phyloP scores from a whole-genome alignment of 169 alveolate species.

The Toxoplasma gondii region DNA sequence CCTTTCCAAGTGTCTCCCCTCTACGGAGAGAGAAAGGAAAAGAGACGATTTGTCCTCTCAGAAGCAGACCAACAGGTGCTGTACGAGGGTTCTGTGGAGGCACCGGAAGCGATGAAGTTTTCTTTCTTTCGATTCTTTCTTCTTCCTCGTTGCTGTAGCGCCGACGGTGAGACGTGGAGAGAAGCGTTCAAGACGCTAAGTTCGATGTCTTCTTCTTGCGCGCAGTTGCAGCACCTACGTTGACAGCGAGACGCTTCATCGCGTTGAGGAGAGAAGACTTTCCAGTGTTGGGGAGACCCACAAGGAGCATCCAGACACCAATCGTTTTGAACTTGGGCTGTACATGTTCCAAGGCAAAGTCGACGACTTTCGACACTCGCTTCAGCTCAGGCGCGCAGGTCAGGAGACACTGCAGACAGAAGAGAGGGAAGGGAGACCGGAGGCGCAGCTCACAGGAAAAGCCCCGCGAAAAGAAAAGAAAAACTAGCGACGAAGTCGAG shows the following conservation, averaged over 20 bases:
- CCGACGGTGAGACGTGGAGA: no score
- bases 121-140: no score
- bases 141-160: no score
- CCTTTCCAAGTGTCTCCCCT: no score
- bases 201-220: no score
- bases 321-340: slow-evolving; percentile 80
- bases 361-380: slow-evolving; percentile 71
- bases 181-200: no score
- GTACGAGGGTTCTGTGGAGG: no score
- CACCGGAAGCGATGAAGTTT: no score
- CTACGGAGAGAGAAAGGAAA: no score
- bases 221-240: slow-evolving; percentile 36
- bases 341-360: slow-evolving; percentile 59
- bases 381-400: slow-evolving; percentile 75
- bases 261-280: slow-evolving; percentile 85
- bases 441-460: no score
- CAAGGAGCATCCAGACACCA: slow-evolving; percentile 85
- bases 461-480: neutral
- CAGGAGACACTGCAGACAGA: slow-evolving; percentile 56
- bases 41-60: no score
- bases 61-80: no score
- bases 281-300: slow-evolving; percentile 91
- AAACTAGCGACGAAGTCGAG: neutral
- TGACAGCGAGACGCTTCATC: slow-evolving; percentile 73
- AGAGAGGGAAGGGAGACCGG: neutral